Conservation (phyloP, 169 alveolate genomes). For the Babesia caballi region DNA sequence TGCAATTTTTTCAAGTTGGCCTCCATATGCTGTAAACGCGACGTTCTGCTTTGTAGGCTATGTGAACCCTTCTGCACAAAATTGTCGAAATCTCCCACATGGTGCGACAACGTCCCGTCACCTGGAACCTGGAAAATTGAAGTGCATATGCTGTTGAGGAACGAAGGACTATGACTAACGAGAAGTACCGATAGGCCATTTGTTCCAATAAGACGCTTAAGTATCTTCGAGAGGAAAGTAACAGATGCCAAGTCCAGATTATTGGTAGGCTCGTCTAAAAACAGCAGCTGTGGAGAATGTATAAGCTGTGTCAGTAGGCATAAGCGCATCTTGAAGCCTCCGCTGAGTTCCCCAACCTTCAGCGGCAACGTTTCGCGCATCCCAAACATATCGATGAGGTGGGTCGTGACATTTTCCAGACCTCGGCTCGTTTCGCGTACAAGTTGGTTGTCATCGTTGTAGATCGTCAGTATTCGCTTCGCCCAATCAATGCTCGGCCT, state of each 20-base stretch:
- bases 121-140: constrained; percentile 56
- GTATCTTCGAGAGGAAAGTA: constrained; percentile 22
- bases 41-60: background rate
- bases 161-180: constrained; percentile 31
- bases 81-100: constrained; percentile 44
- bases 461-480: constrained; percentile 4
- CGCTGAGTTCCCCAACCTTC: constrained; percentile 63
- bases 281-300: constrained; percentile 59
- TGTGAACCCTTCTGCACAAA: constrained; percentile 47
- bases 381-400: constrained; percentile 63
- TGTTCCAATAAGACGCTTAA: constrained; percentile 36
- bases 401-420: constrained; percentile 38
- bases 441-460: constrained; percentile 18
- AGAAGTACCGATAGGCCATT: constrained; percentile 31
- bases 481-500: background rate
- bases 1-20: constrained; percentile 1
- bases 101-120: constrained; percentile 35
- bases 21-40: constrained; percentile 24
- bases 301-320: constrained; percentile 59
- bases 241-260: constrained; percentile 68
- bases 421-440: constrained; percentile 5
- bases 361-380: constrained; percentile 50
- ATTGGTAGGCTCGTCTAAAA: constrained; percentile 77
- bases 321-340: constrained; percentile 73
- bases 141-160: constrained; percentile 35